Base-by-base conservation (phyloP, 225 moss, liverwort and hornwort genomes). In the Rhytidiadelphus loreus region DNA sequence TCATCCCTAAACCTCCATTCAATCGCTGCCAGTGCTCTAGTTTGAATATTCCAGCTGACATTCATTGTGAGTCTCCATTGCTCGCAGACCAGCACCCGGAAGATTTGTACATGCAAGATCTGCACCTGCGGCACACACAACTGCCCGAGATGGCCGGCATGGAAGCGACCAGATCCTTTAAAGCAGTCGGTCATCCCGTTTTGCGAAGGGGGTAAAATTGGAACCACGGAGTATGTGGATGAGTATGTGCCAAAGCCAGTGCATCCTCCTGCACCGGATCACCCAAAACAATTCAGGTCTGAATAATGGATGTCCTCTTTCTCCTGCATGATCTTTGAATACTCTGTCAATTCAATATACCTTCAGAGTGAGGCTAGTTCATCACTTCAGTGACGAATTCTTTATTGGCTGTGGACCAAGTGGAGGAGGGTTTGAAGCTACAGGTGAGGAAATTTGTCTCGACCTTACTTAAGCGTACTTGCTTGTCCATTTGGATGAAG, bases 81-180 rank as follows among this genome's bases (percentile, higher is more conserved):
- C 39, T 66, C 23, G 33, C 90, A 90, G 90, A 89, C 89, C 23
- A 90, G 89, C 73, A 13, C 83, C 3, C 85, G 77, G 41, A 92
- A 92, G 80, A 86, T 93, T 48, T 93, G 92, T 84, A 88, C 90
- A 19, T 93, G 93, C 83, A 93, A 89, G 52, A 90, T 93, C 68
- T 93, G 92, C 90, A 93, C 92, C 33, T 93, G 93, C 48, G 86
- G 92, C 66, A 92, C 83, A 37, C 92, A 93, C 76, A 92, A 89
- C 81, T 93, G 92, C 62, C 92, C 89, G 73, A 83, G 86, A 48
- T 93, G 88, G 89, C 92, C 92, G 21, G 58, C 81, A 66, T 88
- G 89, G 92, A 89, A 90, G 78, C 48, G 64, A 16, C 48, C 39
- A 66, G 90, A 92, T 86, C 90, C 88, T 30, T 77, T 89, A 41